Conservation (phyloP, 2,329 filamentous ascomycete species). For the Aspergillus sp. region DNA sequence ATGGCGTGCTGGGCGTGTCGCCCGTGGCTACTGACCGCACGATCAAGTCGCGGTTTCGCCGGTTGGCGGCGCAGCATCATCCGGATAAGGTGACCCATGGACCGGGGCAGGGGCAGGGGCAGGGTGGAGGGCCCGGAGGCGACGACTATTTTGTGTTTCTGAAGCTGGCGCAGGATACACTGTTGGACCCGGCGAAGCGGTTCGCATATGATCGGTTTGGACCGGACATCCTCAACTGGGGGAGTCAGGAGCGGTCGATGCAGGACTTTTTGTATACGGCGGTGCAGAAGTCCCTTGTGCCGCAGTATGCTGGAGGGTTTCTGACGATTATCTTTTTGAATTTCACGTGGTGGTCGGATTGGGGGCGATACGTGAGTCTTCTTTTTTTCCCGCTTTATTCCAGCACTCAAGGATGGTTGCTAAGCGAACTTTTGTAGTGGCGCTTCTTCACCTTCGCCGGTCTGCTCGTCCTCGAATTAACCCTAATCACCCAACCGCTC, state of each 20-base stretch:
- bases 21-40: conserved; percentile 62
- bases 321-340: conserved; percentile 30
- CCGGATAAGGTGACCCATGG: conserved; percentile 64
- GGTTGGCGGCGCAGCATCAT: conserved; percentile 61
- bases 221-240: conserved; percentile 59
- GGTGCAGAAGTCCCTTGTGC: conserved; percentile 40
- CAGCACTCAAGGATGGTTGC: conserved; percentile 10
- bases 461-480: conserved; percentile 50
- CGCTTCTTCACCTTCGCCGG: conserved; percentile 46
- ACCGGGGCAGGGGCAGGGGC: conserved; percentile 17
- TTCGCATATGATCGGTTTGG: conserved; percentile 91
- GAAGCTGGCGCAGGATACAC: conserved; percentile 72
- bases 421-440: conserved; percentile 29
- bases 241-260: conserved; percentile 43
- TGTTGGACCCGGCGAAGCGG: conserved; percentile 65
- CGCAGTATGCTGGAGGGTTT: conserved; percentile 34
- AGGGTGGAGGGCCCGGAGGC: conserved; percentile 8
- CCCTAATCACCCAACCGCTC: conserved; percentile 47
- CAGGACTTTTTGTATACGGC: conserved; percentile 66
- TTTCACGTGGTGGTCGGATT: conserved; percentile 34
- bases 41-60: conserved; percentile 77
- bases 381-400: conserved; percentile 15
- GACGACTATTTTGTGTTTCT: conserved; percentile 67
- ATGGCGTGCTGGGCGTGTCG: conserved; percentile 64
- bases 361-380: conserved; percentile 39